Evolutionary conservation across 192 early-diverging fungal genomes (phyloP).

Genomic region (Backusella circina): DNA sequence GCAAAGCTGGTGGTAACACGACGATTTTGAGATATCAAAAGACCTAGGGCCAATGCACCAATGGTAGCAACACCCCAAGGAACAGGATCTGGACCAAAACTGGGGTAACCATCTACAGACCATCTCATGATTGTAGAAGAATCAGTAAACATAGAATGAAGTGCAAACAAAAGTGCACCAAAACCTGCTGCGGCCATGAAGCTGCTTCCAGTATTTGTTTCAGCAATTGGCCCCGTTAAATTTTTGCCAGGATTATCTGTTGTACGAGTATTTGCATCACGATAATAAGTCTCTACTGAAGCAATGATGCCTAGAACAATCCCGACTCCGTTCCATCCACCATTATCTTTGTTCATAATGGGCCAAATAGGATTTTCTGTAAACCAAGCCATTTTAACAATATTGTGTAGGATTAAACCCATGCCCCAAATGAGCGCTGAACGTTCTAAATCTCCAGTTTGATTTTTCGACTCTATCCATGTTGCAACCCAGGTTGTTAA

Average conservation of each 20-base stretch:
- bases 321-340: constrained; percentile 68
- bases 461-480: constrained; percentile 51
- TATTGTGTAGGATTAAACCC: constrained; percentile 63
- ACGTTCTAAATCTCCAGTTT: constrained; percentile 56
- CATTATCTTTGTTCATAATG: constrained; percentile 69
- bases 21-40: constrained; percentile 44
- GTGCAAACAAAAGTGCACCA: constrained; percentile 62
- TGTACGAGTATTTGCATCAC: constrained; percentile 20
- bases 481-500: constrained; percentile 53
- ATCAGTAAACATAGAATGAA: constrained; percentile 78
- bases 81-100: constrained; percentile 68
- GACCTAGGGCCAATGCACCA: constrained; percentile 54
- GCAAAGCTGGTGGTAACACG: constrained; percentile 40
- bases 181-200: constrained; percentile 54
- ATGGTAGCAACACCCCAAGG: constrained; percentile 68
- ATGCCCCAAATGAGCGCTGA: constrained; percentile 61
- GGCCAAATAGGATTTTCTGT: constrained; percentile 82
- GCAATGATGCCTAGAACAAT: constrained; percentile 60
- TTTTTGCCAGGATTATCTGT: not conserved
- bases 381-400: constrained; percentile 72
- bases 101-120: constrained; percentile 71
- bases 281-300: constrained; percentile 50
- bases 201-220: constrained; percentile 30
- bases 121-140: constrained; percentile 74
- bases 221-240: not conserved